Conservation (phyloP, 2,329 filamentous ascomycete genomes). For the Alternaria panax region DNA sequence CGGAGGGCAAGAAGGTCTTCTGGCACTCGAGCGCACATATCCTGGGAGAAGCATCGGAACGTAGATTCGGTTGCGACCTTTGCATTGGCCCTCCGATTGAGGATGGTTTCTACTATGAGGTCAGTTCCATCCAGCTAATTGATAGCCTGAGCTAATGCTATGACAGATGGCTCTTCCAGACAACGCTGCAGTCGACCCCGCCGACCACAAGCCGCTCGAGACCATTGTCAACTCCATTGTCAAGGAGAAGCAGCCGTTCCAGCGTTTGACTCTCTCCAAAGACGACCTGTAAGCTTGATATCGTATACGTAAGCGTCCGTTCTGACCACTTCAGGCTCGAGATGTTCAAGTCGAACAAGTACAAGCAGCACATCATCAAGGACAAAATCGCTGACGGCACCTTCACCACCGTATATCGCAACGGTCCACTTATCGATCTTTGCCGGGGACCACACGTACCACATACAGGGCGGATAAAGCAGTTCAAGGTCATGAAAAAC, state of each 20-base stretch:
- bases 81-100: conserved; percentile 93
- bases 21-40: conserved; percentile 98
- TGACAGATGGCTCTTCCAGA: conserved; percentile 76
- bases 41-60: conserved; percentile 92
- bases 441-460: conserved; percentile 95
- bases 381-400: conserved; percentile 89
- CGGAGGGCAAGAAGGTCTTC: conserved; percentile 88
- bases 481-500: conserved; percentile 92
- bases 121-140: conserved; percentile 3
- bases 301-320: background rate
- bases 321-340: conserved; percentile 62
- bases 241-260: conserved; percentile 96
- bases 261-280: conserved; percentile 87
- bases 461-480: conserved; percentile 91
- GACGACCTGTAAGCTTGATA: conserved; percentile 68
- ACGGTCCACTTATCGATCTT: conserved; percentile 91
- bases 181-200: conserved; percentile 72
- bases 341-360: conserved; percentile 98
- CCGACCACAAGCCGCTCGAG: conserved; percentile 87
- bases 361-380: conserved; percentile 97
- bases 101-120: conserved; percentile 93
- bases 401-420: conserved; percentile 91
- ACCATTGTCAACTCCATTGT: conserved; percentile 81
- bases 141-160: conserved; percentile 9
- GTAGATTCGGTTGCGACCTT: conserved; percentile 87